Evolutionary conservation across 2,329 filamentous ascomycete species (phyloP).

Genomic region (Diaporthe vaccinii): DNA sequence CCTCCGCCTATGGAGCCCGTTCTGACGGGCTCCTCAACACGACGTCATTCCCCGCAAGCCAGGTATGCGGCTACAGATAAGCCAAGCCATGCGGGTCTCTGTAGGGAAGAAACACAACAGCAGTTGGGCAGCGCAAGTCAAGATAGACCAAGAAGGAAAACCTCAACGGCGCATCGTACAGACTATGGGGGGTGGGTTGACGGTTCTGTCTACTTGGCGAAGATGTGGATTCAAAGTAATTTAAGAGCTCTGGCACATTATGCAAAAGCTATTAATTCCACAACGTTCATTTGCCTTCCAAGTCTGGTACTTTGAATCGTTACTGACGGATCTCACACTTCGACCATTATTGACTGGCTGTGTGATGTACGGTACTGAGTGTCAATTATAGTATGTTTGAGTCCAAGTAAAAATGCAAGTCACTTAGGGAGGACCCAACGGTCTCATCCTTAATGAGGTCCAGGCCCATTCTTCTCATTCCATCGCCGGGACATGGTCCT

Average conservation of each 20-base stretch:
- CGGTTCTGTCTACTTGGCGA: neutral
- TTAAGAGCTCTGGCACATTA: neutral
- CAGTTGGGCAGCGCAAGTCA: neutral
- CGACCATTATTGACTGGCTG: neutral
- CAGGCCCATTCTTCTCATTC: neutral
- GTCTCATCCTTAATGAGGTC: neutral
- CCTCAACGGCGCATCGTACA: neutral
- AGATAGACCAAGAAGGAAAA: neutral
- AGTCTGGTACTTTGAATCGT: neutral
- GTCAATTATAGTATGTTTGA: neutral
- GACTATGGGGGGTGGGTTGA: neutral
- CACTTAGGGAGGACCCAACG: neutral
- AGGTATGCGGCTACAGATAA: neutral
- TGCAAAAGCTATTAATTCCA: neutral
- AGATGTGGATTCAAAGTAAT: too few species aligned
- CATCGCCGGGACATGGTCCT: neutral
- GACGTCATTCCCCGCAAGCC: too few species aligned
- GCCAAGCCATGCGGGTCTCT: neutral
- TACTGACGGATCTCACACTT: neutral
- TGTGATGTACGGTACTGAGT: neutral
- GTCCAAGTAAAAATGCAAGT: neutral
- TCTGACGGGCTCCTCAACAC: neutral
- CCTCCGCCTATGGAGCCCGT: too few species aligned
- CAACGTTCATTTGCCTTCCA: neutral
- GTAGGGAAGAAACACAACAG: neutral